Percentiles rank a stretch among this genome's conserved stretches.
Evolutionary conservation across 352 stramenopile genomes (phyloP).

Genomic region (Phytophthora fragariaefolia): DNA sequence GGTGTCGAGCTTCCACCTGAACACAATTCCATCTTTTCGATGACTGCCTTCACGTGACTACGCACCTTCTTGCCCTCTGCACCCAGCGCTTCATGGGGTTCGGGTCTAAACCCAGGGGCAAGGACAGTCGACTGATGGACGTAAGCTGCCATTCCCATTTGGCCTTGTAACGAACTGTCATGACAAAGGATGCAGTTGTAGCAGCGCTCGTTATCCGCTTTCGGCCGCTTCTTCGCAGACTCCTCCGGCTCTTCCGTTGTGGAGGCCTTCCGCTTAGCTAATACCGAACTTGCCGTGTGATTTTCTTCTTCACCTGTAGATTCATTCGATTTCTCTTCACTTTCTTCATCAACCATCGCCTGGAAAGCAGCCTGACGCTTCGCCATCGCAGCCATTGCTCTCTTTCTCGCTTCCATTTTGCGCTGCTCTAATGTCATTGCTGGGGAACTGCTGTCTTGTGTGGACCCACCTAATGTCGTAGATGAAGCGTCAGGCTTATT

Average conservation of each 20-base stretch:
- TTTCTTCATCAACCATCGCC: conserved; percentile 72
- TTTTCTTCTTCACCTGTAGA: conserved; percentile 36
- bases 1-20: conserved; percentile 54
- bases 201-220: conserved; percentile 46
- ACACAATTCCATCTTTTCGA: conserved; percentile 90
- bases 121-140: conserved; percentile 90
- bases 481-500: conserved; percentile 21
- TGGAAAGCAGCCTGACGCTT: conserved; percentile 87
- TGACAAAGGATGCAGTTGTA: conserved; percentile 89
- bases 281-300: conserved; percentile 26
- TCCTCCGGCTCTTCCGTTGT: conserved; percentile 39
- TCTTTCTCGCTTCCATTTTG: conserved; percentile 80
- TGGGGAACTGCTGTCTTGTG: conserved; percentile 10
- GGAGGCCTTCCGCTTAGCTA: conserved; percentile 60
- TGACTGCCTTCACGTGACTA: conserved; percentile 67
- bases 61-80: conserved; percentile 60
- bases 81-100: conserved; percentile 66
- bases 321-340: conserved; percentile 44
- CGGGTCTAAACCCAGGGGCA: conserved; percentile 74
- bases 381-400: conserved; percentile 81
- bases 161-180: conserved; percentile 75
- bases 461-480: conserved; percentile 2
- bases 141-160: conserved; percentile 87
- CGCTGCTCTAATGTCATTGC: conserved; percentile 73
- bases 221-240: conserved; percentile 53